Evolutionary conservation across 805 yeast genomes (phyloP).

Genomic region (Zygotorulaspora danielsina): DNA sequence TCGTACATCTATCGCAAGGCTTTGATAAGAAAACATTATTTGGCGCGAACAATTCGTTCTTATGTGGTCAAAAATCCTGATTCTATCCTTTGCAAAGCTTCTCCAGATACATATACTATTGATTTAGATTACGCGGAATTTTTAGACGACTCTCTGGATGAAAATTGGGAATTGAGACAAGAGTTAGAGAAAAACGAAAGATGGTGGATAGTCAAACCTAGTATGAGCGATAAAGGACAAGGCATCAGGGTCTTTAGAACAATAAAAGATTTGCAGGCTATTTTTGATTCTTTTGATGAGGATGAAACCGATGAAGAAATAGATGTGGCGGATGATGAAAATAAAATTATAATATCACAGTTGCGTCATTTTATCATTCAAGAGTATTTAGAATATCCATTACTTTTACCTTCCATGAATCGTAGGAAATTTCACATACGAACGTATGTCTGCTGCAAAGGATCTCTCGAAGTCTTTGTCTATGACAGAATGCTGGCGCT

Average conservation of each 20-base stretch:
- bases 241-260: conserved; percentile 83
- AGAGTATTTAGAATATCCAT: conserved; percentile 66
- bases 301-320: conserved; percentile 50
- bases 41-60: conserved; percentile 77
- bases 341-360: conserved; percentile 79
- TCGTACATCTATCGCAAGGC: conserved; percentile 88
- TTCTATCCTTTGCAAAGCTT: conserved; percentile 54
- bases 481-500: conserved; percentile 75
- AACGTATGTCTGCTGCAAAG: conserved; percentile 71
- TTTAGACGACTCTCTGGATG: conserved; percentile 89
- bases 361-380: conserved; percentile 89
- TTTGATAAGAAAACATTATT: conserved; percentile 81
- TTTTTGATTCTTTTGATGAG: conserved; percentile 84
- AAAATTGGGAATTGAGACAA: conserved; percentile 79
- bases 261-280: conserved; percentile 70
- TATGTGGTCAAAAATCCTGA: conserved; percentile 71
- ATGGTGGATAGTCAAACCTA: conserved; percentile 89
- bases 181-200: conserved; percentile 60
- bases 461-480: conserved; percentile 73
- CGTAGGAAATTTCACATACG: conserved; percentile 84
- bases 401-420: conserved; percentile 56
- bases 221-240: conserved; percentile 96
- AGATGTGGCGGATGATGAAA: conserved; percentile 33
- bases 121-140: conserved; percentile 96
- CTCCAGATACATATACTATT: conserved; percentile 71